Percentiles rank a stretch among this genome's conserved stretches.
These are phyloP conservation scores for Xylaria sp. DNA, from an alignment of 2,329 filamentous ascomycete species.

Conservation along the genomic window DNA sequence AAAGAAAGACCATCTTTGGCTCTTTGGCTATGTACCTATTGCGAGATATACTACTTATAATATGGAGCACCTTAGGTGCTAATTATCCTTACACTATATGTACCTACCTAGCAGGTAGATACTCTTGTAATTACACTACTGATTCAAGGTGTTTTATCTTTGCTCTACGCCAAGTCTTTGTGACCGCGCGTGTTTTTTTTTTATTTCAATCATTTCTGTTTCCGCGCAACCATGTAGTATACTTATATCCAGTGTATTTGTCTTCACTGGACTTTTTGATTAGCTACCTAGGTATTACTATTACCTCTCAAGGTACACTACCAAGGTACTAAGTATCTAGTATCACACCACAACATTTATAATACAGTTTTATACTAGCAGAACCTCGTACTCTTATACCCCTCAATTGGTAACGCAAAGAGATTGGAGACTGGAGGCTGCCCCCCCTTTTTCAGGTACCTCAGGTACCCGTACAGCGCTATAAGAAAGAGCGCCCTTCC, in stretches of 20 bases:
- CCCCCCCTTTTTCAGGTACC: slow-evolving; percentile 13
- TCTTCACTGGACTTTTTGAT: not conserved
- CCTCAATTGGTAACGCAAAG: slow-evolving; percentile 6
- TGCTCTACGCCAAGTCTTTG: not conserved
- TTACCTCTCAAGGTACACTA: not conserved
- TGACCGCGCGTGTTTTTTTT: not conserved
- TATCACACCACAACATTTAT: not conserved
- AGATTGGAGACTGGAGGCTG: slow-evolving; percentile 11
- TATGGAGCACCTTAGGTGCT: not conserved
- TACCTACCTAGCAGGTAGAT: not conserved
- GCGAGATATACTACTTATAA: slow-evolving; percentile 1
- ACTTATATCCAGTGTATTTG: not conserved
- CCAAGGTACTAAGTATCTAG: not conserved
- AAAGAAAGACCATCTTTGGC: slow-evolving; percentile 9
- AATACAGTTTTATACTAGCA: not conserved
- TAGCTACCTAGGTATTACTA: too few relatives aligned
- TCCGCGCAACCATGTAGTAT: not conserved
- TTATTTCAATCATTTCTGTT: not conserved
- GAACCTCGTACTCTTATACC: not conserved
- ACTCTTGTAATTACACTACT: not conserved
- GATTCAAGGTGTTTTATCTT: slow-evolving; percentile 2
- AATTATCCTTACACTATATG: not conserved
- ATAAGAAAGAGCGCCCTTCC: not conserved
- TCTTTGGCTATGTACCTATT: too few relatives aligned
- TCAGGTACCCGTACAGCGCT: slow-evolving; percentile 1